Percentiles rank a stretch among this genome's conserved stretches.
Evolutionary conservation across 768 basidiomycete species (phyloP).

Genomic region (Phylloporus sp.): DNA sequence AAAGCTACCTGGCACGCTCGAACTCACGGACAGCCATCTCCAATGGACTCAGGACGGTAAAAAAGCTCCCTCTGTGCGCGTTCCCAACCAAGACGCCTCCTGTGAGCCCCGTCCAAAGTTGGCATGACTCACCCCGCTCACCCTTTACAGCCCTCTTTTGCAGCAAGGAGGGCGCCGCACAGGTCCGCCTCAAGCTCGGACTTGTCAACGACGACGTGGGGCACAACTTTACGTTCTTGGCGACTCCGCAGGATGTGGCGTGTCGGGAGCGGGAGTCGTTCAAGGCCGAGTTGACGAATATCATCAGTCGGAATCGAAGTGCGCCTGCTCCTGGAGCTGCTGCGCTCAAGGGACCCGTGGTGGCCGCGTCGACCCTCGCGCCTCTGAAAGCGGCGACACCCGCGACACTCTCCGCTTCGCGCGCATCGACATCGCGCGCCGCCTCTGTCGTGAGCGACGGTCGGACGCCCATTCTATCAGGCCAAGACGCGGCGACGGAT

Average conservation of each 20-base stretch:
- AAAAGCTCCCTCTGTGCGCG: conserved; percentile 56
- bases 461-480: conserved; percentile 49
- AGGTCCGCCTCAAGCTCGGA: conserved; percentile 73
- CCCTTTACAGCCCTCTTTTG: conserved; percentile 64
- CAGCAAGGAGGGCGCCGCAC: conserved; percentile 77
- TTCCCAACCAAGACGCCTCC: conserved; percentile 53
- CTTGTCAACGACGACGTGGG: conserved; percentile 64
- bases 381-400: conserved; percentile 31
- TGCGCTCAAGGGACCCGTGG: conserved; percentile 24
- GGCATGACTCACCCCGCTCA: background rate
- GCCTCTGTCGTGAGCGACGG: conserved; percentile 55
- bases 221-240: conserved; percentile 79
- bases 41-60: conserved; percentile 79
- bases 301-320: conserved; percentile 70
- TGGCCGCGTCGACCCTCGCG: conserved; percentile 8
- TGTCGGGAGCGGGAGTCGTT: conserved; percentile 73
- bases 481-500: conserved; percentile 57
- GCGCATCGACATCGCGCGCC: conserved; percentile 54
- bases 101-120: conserved; percentile 43
- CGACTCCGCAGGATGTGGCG: conserved; percentile 53
- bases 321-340: conserved; percentile 17
- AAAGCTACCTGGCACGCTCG: conserved; percentile 69
- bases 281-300: conserved; percentile 71
- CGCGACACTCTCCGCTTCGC: conserved; percentile 29
- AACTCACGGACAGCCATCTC: conserved; percentile 67